Evolutionary conservation across 768 basidiomycete species (phyloP).

Genomic region (Leccinum pellstonianum): DNA sequence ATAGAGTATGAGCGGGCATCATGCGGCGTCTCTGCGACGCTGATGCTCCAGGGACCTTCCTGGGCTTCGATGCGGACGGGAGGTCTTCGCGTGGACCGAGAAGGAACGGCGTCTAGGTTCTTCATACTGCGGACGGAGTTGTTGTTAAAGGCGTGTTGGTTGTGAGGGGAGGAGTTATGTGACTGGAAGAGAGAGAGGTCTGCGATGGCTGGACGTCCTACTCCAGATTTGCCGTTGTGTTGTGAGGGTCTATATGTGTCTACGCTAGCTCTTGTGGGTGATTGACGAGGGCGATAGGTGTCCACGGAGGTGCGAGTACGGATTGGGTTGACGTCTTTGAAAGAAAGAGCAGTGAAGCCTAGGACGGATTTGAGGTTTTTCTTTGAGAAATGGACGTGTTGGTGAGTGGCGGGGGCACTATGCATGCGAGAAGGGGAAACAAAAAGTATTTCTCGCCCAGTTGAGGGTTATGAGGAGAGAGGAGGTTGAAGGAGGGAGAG

Average conservation of each 20-base stretch:
- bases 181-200: conserved; percentile 44
- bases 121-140: conserved; percentile 42
- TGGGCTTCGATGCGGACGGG: conserved; percentile 67
- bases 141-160: conserved; percentile 31
- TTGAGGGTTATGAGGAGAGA: conserved; percentile 21
- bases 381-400: conserved; percentile 37
- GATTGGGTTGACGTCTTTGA: conserved; percentile 35
- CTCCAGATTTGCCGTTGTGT: conserved; percentile 35
- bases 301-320: conserved; percentile 32
- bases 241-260: conserved; percentile 43
- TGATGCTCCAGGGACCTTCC: conserved; percentile 85
- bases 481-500: conserved; percentile 17
- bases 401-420: conserved; percentile 39
- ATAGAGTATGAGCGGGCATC: conserved; percentile 68
- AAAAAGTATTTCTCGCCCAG: conserved; percentile 9
- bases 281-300: conserved; percentile 26
- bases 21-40: conserved; percentile 82
- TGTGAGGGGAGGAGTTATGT: conserved; percentile 32
- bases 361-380: conserved; percentile 50
- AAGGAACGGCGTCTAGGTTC: conserved; percentile 42
- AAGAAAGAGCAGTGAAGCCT: conserved; percentile 40
- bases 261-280: conserved; percentile 41
- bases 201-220: conserved; percentile 38
- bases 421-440: conserved; percentile 40
- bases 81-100: conserved; percentile 43